Base-by-base conservation (phyloP, 805 yeast genomes). In the Kazachstania africana region DNA sequence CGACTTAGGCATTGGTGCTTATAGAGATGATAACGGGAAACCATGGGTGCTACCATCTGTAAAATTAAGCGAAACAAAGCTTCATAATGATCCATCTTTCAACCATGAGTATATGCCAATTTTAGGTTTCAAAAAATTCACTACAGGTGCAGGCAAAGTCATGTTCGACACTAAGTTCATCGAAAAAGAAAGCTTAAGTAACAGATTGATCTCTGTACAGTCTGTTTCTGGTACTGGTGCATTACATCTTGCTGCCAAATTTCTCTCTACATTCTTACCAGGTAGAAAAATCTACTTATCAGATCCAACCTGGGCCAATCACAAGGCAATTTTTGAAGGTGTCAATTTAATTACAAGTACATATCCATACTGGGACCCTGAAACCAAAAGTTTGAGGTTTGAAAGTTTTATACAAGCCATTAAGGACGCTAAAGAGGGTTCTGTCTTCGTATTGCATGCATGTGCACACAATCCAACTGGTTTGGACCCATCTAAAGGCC, bases 381-480 rank as follows among this genome's bases (percentile, higher is more conserved):
- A 62, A 14, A 70, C 77, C 35, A 82, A 82, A 59, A 62, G 76
- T 3, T 67, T 88, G 44, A 79, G 82, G 53, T 57, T 87, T 36
- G 63, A 69, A 6, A 94, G 85, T 1, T 74, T 77, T 50, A 44
- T 87, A 23, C 42, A 47, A 9, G 61, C 83, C 27, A 76, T 88
- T 40, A 63, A 70, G 28, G 35, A 54, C 14, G 93, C 95, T 9
- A 78, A 78, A 33, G 53, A 56, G 6, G 94, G 94, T 29, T 83
- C 94, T 6, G 63, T 84, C 27, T 75, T 88, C 45, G 58, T 88
- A 36, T 66, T 88, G 37, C 98, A 88, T 54, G 85, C 97, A 3
- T 87, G 96, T 58, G 97, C 97, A 21, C 98, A 88, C 61, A 88
- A 88, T 58, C 97, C 98, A 37, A 88, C 97, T 15, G 98, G 97